Base-by-base conservation (phyloP, 2,329 filamentous ascomycete genomes). In the Sporothrix inflata region DNA sequence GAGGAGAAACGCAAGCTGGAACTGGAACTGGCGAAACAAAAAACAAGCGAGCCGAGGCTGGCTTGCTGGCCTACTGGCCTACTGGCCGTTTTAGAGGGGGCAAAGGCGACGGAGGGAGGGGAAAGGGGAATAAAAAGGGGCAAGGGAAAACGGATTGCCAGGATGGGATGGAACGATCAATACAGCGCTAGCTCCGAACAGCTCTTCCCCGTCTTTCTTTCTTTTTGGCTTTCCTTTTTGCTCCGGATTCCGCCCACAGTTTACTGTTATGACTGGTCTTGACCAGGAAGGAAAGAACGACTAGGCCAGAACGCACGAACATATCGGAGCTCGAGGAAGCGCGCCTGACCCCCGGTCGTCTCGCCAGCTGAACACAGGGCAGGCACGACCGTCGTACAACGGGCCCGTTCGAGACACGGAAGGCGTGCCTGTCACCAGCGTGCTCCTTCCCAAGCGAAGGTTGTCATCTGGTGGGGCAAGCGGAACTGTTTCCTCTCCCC, bases 11-110 rank as follows among this genome's bases (percentile, higher is more conserved):
- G 60, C 60, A 40, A 55, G 12, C 51, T 30, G 24, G 38, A 19
- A 24, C 40, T 42, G 60, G 60, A 45, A 19, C 60, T 65, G 60
- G 30, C 19, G 30, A 60, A 60, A 60, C 16, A 7, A 40, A 27
- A 45, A 65, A 21, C 38, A 45, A 65, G 60, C 60, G 60, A 65
- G 60, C 60, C 60, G 60, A 65, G 60, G 60, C 60, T 65, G 60
- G 60, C 21, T 11, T 16, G n/a, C 19, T 65, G 60, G 11, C 57
- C n/a, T 19, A 7, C 40, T 40, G 21, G 38, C 4, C 19, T 9
- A 16, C 19, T 49, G 19, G 6, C 38, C 60, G 8, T 21, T 42
- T 65, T 27, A 3, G 19, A 38, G 42, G 34, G 38, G 60, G 12
- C 21, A 45, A 27, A 45, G 6, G 38, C 38, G 38, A 65, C 57